These are phyloP conservation scores for Luzula sylvatica DNA, from an alignment of 176 grass and related monocot genomes.

Conservation along the genomic window DNA sequence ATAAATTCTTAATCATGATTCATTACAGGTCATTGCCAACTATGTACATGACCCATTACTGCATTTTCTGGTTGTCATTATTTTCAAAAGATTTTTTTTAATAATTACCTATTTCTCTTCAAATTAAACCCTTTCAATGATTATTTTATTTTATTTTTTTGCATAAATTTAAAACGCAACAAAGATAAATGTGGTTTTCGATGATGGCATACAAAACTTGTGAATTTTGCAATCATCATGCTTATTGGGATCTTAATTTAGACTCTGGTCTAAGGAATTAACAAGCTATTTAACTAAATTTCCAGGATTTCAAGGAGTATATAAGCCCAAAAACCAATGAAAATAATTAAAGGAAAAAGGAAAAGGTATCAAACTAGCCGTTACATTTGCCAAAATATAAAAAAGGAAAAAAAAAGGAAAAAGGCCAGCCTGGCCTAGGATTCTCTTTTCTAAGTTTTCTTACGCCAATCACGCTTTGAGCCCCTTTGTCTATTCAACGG, in stretches of 20 bases:
- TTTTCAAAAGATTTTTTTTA: no score
- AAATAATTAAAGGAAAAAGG: conserved; percentile 2
- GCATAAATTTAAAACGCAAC: no score
- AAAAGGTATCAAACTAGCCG: conserved; percentile 13
- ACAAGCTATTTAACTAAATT: not conserved
- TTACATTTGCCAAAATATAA: conserved; percentile 4
- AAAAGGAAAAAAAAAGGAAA: not conserved
- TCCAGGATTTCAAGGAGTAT: conserved; percentile 1
- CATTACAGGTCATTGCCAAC: no score
- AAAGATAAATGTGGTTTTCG: no score
- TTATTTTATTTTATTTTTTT: no score
- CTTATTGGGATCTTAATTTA: conserved; percentile 20
- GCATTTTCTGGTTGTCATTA: no score
- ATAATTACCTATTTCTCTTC: no score
- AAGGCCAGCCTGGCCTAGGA: conserved; percentile 9
- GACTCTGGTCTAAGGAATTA: conserved; percentile 5
- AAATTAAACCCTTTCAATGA: no score
- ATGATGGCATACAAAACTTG: conserved; percentile 1
- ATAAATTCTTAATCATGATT: no score
- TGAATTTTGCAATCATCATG: not conserved
- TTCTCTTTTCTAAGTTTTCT: conserved; percentile 8
- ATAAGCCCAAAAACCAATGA: conserved; percentile 13
- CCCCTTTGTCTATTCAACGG: conserved; percentile 3
- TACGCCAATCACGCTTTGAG: conserved; percentile 12
- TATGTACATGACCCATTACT: no score